Conservation (phyloP, 371 early-diverging fungal species). For the Haplosporangium sp. region DNA sequence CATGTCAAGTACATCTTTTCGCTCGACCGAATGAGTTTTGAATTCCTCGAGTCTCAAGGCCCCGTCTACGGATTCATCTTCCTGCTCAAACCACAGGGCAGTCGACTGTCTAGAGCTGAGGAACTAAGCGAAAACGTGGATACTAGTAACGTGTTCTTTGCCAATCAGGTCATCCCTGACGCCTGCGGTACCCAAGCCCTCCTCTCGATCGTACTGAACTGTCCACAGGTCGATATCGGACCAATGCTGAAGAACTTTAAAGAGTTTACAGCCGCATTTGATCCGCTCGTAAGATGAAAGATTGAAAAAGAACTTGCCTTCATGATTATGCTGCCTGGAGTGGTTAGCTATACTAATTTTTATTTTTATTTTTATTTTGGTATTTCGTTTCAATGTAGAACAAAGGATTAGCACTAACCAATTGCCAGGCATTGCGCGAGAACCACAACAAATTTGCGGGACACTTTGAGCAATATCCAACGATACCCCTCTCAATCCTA, state of each 20-base stretch:
- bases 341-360: too few species aligned
- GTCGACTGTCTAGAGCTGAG: slow-evolving; percentile 33
- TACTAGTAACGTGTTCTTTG: slow-evolving; percentile 50
- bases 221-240: slow-evolving; percentile 50
- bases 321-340: too few species aligned
- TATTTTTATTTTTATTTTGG: background rate
- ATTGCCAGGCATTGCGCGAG: slow-evolving; percentile 45
- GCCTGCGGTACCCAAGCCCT: slow-evolving; percentile 61
- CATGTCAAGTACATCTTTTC: slow-evolving; percentile 55
- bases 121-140: slow-evolving; percentile 9
- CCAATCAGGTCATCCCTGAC: slow-evolving; percentile 58
- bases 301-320: too few species aligned
- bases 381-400: slow-evolving; percentile 19
- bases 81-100: slow-evolving; percentile 37
- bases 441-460: slow-evolving; percentile 58
- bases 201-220: slow-evolving; percentile 55
- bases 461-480: slow-evolving; percentile 13
- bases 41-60: slow-evolving; percentile 14
- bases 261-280: slow-evolving; percentile 53
- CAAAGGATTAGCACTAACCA: slow-evolving; percentile 57
- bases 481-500: background rate
- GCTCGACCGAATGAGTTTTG: slow-evolving; percentile 31
- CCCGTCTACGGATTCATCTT: slow-evolving; percentile 58
- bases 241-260: slow-evolving; percentile 53
- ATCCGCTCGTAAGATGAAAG: slow-evolving; percentile 42